These are phyloP conservation scores for Aquanectria penicillioides DNA, from an alignment of 2,329 filamentous ascomycete species.

Conservation along the genomic window DNA sequence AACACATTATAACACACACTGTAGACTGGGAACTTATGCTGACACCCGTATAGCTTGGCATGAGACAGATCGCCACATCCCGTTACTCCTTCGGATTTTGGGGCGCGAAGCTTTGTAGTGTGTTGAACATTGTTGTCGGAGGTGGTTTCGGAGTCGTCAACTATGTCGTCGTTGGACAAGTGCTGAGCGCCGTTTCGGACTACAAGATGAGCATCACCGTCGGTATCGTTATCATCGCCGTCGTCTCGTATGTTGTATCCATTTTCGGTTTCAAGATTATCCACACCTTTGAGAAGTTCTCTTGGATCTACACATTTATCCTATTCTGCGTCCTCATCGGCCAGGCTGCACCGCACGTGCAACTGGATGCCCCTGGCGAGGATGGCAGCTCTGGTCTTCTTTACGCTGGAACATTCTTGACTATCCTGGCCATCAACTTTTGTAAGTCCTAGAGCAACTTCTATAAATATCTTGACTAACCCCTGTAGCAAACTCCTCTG, in stretches of 20 bases:
- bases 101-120: slow-evolving; percentile 34
- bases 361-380: slow-evolving; percentile 5
- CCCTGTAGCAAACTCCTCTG: slow-evolving; percentile 7
- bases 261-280: slow-evolving; percentile 36
- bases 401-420: slow-evolving; percentile 25
- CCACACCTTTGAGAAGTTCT: slow-evolving; percentile 34
- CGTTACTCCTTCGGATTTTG: slow-evolving; percentile 32
- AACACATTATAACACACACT: background rate
- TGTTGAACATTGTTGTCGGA: slow-evolving; percentile 35
- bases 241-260: slow-evolving; percentile 33
- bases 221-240: slow-evolving; percentile 32
- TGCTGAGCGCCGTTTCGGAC: slow-evolving; percentile 33
- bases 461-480: background rate
- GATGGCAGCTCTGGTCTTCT: slow-evolving; percentile 3
- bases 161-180: slow-evolving; percentile 33
- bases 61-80: slow-evolving; percentile 28
- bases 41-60: slow-evolving; percentile 10
- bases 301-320: slow-evolving; percentile 32
- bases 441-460: slow-evolving; percentile 3
- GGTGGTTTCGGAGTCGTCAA: slow-evolving; percentile 34
- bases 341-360: slow-evolving; percentile 27
- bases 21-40: background rate
- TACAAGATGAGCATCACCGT: slow-evolving; percentile 32
- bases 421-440: slow-evolving; percentile 33
- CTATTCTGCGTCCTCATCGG: slow-evolving; percentile 31